phyloP scores from a whole-genome alignment of 257 asterid species.

The Nicotiana tomentosiformis region DNA sequence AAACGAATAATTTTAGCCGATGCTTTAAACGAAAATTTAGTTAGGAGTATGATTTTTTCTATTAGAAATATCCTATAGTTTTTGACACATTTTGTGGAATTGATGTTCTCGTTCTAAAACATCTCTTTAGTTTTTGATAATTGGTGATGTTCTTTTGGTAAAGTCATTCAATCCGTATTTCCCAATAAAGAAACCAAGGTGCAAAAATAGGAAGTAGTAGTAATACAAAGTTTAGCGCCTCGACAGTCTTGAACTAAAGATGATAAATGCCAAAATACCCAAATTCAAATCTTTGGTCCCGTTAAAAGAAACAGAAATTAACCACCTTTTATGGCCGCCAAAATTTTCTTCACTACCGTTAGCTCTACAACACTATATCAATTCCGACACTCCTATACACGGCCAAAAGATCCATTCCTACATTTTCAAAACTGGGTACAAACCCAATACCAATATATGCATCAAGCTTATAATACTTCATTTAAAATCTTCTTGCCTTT shows the following conservation, averaged over 20 bases:
- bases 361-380: conserved; percentile 48
- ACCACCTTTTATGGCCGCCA: conserved; percentile 13
- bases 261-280: neutral
- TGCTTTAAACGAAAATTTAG: too few species aligned
- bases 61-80: too few species aligned
- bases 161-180: too few species aligned
- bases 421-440: conserved; percentile 61
- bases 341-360: conserved; percentile 36
- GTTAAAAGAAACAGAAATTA: conserved; percentile 7
- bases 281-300: neutral
- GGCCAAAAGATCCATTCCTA: conserved; percentile 81
- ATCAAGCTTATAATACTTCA: conserved; percentile 64
- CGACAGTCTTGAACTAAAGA: neutral
- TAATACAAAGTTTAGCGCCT: too few species aligned
- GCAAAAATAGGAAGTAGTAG: too few species aligned
- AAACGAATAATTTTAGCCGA: too few species aligned
- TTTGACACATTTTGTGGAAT: too few species aligned
- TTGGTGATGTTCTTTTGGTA: too few species aligned
- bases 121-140: too few species aligned
- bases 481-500: conserved; percentile 41
- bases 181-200: too few species aligned
- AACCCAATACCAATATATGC: conserved; percentile 54
- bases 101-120: too few species aligned
- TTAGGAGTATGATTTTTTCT: too few species aligned
- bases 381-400: conserved; percentile 58